These are phyloP conservation scores for Stylonectria norvegica DNA, from an alignment of 2,329 filamentous ascomycete species.

Conservation along the genomic window DNA sequence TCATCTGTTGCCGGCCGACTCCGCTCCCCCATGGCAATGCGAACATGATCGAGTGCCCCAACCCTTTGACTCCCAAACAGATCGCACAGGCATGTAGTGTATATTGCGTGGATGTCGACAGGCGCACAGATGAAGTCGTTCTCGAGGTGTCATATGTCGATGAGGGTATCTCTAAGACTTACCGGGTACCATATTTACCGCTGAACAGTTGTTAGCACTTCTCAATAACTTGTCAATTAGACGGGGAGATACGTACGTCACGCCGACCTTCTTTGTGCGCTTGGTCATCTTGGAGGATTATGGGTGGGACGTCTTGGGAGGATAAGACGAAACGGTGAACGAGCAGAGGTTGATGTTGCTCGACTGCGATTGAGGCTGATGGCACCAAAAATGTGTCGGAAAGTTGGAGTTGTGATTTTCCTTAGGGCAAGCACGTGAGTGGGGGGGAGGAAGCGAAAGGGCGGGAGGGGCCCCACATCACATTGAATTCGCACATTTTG, in stretches of 20 bases:
- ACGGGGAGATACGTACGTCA: constrained; percentile 56
- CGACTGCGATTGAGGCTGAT: constrained; percentile 28
- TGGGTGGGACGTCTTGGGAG: constrained; percentile 35
- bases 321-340: constrained; percentile 32
- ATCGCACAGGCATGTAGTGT: too few relatives aligned
- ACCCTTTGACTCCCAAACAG: too few relatives aligned
- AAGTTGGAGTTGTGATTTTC: constrained; percentile 39
- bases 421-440: constrained; percentile 42
- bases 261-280: constrained; percentile 96
- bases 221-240: constrained; percentile 4
- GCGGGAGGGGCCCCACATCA: constrained; percentile 15
- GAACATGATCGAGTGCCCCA: too few relatives aligned
- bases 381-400: constrained; percentile 32
- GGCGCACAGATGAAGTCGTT: constrained; percentile 11
- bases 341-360: constrained; percentile 30
- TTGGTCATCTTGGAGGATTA: constrained; percentile 76
- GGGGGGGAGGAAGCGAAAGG: constrained; percentile 25
- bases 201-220: constrained; percentile 33
- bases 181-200: constrained; percentile 95
- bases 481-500: too few relatives aligned
- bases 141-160: constrained; percentile 16
- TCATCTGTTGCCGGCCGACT: too few relatives aligned
- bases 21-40: too few relatives aligned
- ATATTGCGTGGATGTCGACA: too few relatives aligned
- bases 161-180: constrained; percentile 40